Conservation (phyloP, 1,139 yeast species). For the Pichia cactophila region DNA sequence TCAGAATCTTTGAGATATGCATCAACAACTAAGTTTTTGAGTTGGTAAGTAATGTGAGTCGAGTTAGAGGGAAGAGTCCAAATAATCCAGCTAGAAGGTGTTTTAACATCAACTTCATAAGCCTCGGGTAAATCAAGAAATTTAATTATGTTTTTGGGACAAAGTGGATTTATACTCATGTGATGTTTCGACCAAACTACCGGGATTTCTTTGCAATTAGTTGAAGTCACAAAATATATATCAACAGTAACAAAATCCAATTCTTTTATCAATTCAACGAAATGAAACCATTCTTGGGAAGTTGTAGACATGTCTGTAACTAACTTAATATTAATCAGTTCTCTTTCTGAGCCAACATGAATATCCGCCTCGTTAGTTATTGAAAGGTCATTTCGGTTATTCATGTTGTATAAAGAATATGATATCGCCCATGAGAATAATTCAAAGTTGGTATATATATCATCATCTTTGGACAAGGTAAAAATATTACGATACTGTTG, state of each 20-base stretch:
- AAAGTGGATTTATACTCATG: constrained; percentile 30
- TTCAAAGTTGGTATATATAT: constrained; percentile 43
- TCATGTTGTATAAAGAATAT: constrained; percentile 26
- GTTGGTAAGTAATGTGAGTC: background rate
- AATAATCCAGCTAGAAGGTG: constrained; percentile 62
- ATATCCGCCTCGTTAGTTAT: background rate
- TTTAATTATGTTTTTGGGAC: constrained; percentile 18
- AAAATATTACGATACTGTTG: constrained; percentile 4
- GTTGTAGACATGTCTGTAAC: constrained; percentile 57
- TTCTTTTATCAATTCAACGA: constrained; percentile 33
- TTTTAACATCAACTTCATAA: constrained; percentile 52
- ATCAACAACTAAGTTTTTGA: background rate
- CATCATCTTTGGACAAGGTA: constrained; percentile 14
- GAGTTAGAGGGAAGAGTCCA: constrained; percentile 23
- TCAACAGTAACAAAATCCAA: constrained; percentile 41
- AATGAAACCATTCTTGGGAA: constrained; percentile 54
- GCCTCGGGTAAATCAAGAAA: constrained; percentile 41
- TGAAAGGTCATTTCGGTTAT: background rate
- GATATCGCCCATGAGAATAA: constrained; percentile 36
- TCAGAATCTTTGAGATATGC: background rate
- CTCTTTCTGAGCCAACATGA: constrained; percentile 9
- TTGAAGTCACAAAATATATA: constrained; percentile 54
- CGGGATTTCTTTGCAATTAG: constrained; percentile 34
- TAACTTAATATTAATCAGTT: constrained; percentile 41
- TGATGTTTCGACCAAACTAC: constrained; percentile 30